Conservation (phyloP, 805 yeast species). For the Clavispora asparagi region DNA sequence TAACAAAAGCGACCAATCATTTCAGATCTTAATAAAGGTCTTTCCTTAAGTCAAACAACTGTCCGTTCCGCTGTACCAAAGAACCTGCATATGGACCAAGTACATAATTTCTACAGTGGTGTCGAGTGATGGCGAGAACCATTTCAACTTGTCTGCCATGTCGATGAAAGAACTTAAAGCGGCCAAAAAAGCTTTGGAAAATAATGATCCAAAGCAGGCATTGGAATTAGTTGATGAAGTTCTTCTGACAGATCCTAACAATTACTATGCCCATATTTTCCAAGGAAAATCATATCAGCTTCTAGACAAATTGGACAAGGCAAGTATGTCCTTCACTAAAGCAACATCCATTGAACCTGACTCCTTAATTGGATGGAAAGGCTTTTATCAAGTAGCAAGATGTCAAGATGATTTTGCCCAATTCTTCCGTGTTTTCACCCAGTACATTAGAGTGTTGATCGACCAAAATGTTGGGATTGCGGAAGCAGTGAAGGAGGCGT, state of each 20-base stretch:
- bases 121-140: background rate
- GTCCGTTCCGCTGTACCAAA: no score
- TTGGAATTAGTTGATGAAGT: slow-evolving; percentile 52
- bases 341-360: slow-evolving; percentile 50
- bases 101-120: background rate
- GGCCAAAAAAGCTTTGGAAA: slow-evolving; percentile 45
- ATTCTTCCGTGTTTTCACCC: slow-evolving; percentile 46
- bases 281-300: slow-evolving; percentile 64
- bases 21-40: no score
- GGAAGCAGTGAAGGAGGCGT: slow-evolving; percentile 46
- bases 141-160: slow-evolving; percentile 9
- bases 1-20: no score
- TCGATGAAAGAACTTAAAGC: slow-evolving; percentile 30
- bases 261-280: slow-evolving; percentile 65
- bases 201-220: slow-evolving; percentile 58
- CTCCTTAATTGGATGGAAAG: slow-evolving; percentile 75
- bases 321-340: slow-evolving; percentile 38
- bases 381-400: slow-evolving; percentile 49
- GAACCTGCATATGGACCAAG: no score
- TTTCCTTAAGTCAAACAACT: no score
- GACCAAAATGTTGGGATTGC: slow-evolving; percentile 41
- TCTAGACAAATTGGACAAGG: slow-evolving; percentile 31
- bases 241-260: slow-evolving; percentile 48
- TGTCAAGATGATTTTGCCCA: slow-evolving; percentile 30
- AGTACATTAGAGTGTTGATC: slow-evolving; percentile 37